Evolutionary conservation across 1,284 basidiomycete genomes (phyloP), one percentile per base, ranked within the genome.

Genomic region (Testicularia cyperi): DNA sequence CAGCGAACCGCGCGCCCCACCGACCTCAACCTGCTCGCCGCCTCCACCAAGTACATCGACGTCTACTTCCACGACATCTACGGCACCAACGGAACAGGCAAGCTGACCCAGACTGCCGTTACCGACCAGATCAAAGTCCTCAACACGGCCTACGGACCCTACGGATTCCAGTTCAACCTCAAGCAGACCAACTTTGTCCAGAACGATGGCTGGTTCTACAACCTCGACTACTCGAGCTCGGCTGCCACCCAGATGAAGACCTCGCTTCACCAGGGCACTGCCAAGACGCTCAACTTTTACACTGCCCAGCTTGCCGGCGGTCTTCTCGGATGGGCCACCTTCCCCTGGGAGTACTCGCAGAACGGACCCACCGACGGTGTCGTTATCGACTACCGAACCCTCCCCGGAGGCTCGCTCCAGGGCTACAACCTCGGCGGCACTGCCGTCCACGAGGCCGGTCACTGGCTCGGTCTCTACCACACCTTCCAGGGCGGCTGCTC

Each of bases 401-500:
- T 83, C 3, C 82, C 82, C 2, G 81, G 81, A 16, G 82, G 82
- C 6, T 77, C 74, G 39, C 72, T 80, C 13, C 56, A 71, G 20
- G 77, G 78, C 44, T 83, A 81, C 74, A 79, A 83, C 69, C 66
- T 79, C 47, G 82, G 82, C 38, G 60, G 81, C 78, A 84, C 83
- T 9, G 67, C 81, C 30, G 82, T 82, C 4, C 83, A 84, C 65
- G 83, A 84, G 70, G 81, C 80, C 34, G 65, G 60, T 2, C 54
- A 64, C 32, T 72, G 65, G 66, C 32, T 83, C 58, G 82, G 83
- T 25, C 78, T 83, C 26, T 83, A 82, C 74, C 83, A 84, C 69
- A 82, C 82, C 25, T 84, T 83, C 78, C 81, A 84, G 65, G 82
- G 82, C 21, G 82, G 83, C 5, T 84, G 82, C 78, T 60, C 55